phyloP scores from a whole-genome alignment of 805 yeast species.

The Cyberlindnera maclurae region DNA sequence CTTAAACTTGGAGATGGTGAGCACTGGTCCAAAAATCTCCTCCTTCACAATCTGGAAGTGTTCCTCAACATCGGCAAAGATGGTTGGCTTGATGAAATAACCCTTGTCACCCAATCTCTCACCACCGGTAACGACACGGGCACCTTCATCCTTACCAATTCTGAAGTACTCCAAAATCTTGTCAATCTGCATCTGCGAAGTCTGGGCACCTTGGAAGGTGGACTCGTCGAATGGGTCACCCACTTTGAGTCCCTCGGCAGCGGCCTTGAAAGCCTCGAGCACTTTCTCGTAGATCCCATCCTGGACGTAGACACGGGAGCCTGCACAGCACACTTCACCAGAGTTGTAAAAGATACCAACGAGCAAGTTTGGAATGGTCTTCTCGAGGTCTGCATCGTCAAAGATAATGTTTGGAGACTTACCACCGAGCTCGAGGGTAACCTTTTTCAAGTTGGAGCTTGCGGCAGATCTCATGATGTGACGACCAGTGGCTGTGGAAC shows the following conservation, averaged over 20 bases:
- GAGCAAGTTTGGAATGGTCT: conserved; percentile 60
- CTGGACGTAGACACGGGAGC: conserved; percentile 81
- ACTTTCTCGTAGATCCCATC: conserved; percentile 64
- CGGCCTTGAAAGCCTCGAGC: conserved; percentile 46
- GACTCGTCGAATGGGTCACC: conserved; percentile 75
- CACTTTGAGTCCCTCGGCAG: conserved; percentile 47
- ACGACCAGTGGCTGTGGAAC: conserved; percentile 84
- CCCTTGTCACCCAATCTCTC: conserved; percentile 64
- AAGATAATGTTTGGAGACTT: conserved; percentile 84
- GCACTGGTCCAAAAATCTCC: conserved; percentile 90
- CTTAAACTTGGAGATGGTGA: conserved; percentile 65
- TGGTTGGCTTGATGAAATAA: conserved; percentile 72
- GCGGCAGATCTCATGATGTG: conserved; percentile 68
- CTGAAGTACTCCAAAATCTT: conserved; percentile 59
- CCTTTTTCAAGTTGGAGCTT: conserved; percentile 67
- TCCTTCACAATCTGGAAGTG: conserved; percentile 73
- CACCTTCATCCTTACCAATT: conserved; percentile 61
- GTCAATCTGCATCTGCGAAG: conserved; percentile 58
- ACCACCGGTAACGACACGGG: conserved; percentile 77
- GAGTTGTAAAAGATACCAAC: conserved; percentile 81
- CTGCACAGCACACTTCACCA: conserved; percentile 92
- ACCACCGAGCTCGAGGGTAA: conserved; percentile 83
- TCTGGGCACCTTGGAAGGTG: conserved; percentile 70
- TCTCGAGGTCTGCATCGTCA: conserved; percentile 62
- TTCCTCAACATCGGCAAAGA: conserved; percentile 74